Evolutionary conservation across 202 grass and related monocot genomes (phyloP).

Genomic region (Digitaria exilis): DNA sequence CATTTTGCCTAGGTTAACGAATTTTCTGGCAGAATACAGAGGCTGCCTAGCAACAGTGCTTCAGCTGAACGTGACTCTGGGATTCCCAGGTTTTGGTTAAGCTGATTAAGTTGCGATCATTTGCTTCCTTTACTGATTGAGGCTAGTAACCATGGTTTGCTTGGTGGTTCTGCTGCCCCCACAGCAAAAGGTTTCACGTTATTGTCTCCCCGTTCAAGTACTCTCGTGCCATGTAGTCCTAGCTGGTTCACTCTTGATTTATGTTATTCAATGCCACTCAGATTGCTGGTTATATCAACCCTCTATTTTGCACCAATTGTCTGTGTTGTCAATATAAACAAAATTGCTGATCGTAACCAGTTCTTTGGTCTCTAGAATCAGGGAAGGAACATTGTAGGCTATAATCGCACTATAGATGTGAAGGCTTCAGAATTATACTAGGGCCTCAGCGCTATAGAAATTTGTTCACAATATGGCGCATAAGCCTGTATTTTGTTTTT

Average conservation of each 20-base stretch:
- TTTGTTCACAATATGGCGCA: neutral
- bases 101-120: slow-evolving; percentile 40
- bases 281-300: slow-evolving; percentile 4
- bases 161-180: neutral
- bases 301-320: neutral
- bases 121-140: slow-evolving; percentile 29
- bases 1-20: slow-evolving; percentile 69
- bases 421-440: neutral
- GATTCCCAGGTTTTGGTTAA: slow-evolving; percentile 79
- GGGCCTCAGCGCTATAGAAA: neutral
- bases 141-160: slow-evolving; percentile 12
- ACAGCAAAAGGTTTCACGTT: neutral
- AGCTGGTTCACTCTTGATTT: slow-evolving; percentile 15
- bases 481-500: too few relatives aligned
- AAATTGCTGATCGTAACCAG: neutral
- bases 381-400: neutral
- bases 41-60: slow-evolving; percentile 65
- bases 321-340: neutral
- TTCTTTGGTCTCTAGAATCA: neutral
- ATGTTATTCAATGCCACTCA: neutral
- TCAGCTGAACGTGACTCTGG: slow-evolving; percentile 59
- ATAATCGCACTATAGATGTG: neutral
- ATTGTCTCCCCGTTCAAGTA: slow-evolving; percentile 3
- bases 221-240: slow-evolving; percentile 9
- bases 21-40: slow-evolving; percentile 94